These are phyloP conservation scores for Coleophoma eucalyptorum DNA, from an alignment of 2,329 filamentous ascomycete species.

Conservation along the genomic window DNA sequence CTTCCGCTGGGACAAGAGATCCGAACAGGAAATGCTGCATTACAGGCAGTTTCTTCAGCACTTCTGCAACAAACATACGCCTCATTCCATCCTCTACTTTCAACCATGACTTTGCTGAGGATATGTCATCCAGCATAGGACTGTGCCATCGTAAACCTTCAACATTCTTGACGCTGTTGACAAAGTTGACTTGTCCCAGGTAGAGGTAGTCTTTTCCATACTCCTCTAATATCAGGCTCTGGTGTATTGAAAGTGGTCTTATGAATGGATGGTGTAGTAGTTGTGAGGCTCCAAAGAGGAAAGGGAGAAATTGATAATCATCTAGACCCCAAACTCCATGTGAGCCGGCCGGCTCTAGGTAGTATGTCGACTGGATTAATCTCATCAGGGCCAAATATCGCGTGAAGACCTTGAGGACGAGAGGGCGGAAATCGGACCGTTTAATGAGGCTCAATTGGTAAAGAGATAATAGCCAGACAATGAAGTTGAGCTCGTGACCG, in stretches of 20 bases:
- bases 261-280: constrained; percentile 79
- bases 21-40: constrained; percentile 99
- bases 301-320: constrained; percentile 95
- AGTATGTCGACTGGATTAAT: constrained; percentile 84
- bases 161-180: constrained; percentile 95
- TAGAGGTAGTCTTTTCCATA: constrained; percentile 82
- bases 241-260: constrained; percentile 80
- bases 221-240: constrained; percentile 82
- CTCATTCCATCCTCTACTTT: constrained; percentile 96
- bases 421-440: constrained; percentile 61
- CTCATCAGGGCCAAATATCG: constrained; percentile 87
- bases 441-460: constrained; percentile 71
- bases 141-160: constrained; percentile 94
- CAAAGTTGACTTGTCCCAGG: constrained; percentile 86
- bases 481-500: constrained; percentile 95
- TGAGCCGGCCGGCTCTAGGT: constrained; percentile 92
- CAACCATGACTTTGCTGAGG: constrained; percentile 79
- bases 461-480: constrained; percentile 93
- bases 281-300: constrained; percentile 91
- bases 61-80: constrained; percentile 93
- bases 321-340: constrained; percentile 98
- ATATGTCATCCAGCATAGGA: constrained; percentile 98
- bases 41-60: constrained; percentile 87
- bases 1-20: constrained; percentile 71
- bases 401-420: constrained; percentile 76